A percentile compares a stretch with the other conserved stretches of the same genome.
These are phyloP conservation scores for Physaria fendleri DNA, from an alignment of 345 rosid genomes.

Conservation along the genomic window DNA sequence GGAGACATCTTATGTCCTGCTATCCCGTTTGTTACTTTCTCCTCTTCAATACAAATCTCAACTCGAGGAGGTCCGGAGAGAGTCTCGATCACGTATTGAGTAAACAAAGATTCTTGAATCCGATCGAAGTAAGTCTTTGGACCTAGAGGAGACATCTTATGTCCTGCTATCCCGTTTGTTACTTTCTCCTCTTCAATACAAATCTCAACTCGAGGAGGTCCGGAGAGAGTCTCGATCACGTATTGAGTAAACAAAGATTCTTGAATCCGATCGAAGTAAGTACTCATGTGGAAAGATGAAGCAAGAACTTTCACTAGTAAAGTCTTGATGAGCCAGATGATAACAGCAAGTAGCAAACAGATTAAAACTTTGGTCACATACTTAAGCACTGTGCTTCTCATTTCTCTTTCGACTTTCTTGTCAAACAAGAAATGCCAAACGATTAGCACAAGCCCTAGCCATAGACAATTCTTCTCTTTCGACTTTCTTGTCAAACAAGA, in stretches of 20 bases:
- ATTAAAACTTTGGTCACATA: constrained; percentile 58
- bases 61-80: constrained; percentile 71
- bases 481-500: constrained; percentile 60
- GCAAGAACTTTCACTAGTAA: constrained; percentile 87
- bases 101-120: constrained; percentile 80
- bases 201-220: constrained; percentile 60
- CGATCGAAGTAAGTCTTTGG: constrained; percentile 44
- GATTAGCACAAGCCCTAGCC: constrained; percentile 75
- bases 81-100: constrained; percentile 70
- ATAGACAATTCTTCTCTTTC: constrained; percentile 71
- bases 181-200: constrained; percentile 47
- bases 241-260: constrained; percentile 77
- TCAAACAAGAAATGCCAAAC: constrained; percentile 81
- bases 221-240: constrained; percentile 73
- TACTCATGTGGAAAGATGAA: constrained; percentile 80
- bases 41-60: constrained; percentile 46
- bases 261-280: constrained; percentile 88
- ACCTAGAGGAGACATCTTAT: no score
- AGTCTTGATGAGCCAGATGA: constrained; percentile 79
- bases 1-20: constrained; percentile 44
- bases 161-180: constrained; percentile 32
- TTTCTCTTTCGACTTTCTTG: constrained; percentile 49
- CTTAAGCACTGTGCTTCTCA: constrained; percentile 25
- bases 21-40: no score
- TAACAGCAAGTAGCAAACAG: constrained; percentile 60